Evolutionary conservation across 2,329 filamentous ascomycete species (phyloP).

Genomic region (Aspergillus aculeatinus): DNA sequence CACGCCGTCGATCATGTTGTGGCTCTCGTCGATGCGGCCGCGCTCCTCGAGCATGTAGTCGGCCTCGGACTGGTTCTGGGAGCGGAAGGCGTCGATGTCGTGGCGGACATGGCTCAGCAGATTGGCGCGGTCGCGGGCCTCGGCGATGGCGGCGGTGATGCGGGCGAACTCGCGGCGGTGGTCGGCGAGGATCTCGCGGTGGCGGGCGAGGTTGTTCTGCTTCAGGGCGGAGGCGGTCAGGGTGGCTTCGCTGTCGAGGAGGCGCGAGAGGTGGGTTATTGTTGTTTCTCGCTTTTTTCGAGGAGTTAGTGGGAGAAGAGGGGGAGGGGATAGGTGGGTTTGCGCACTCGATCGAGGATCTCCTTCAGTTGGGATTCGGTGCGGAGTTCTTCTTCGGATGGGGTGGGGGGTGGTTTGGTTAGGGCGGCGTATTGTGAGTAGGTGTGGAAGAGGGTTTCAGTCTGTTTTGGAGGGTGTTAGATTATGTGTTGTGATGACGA

Average conservation of each 20-base stretch:
- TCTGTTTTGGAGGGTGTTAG: slow-evolving; percentile 52
- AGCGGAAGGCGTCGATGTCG: slow-evolving; percentile 87
- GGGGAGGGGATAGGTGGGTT: neutral
- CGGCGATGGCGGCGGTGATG: slow-evolving; percentile 69
- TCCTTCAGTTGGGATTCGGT: slow-evolving; percentile 82
- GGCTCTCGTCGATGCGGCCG: slow-evolving; percentile 78
- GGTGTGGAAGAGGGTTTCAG: slow-evolving; percentile 66
- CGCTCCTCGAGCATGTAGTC: slow-evolving; percentile 98
- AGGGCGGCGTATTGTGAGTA: slow-evolving; percentile 90
- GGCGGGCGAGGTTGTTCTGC: slow-evolving; percentile 89
- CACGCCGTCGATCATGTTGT: slow-evolving; percentile 85
- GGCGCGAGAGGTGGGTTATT: slow-evolving; percentile 76
- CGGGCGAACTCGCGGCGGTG: slow-evolving; percentile 80
- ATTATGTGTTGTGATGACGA: neutral
- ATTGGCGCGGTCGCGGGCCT: slow-evolving; percentile 83
- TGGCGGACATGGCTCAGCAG: slow-evolving; percentile 85
- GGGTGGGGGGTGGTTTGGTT: slow-evolving; percentile 75
- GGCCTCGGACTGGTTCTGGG: slow-evolving; percentile 78
- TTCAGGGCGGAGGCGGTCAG: slow-evolving; percentile 91
- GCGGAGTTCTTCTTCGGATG: slow-evolving; percentile 77
- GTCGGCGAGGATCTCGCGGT: slow-evolving; percentile 84
- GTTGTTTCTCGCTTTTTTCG: slow-evolving; percentile 69
- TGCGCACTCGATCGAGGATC: slow-evolving; percentile 59
- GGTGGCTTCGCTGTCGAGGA: slow-evolving; percentile 88
- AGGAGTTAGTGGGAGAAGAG: slow-evolving; percentile 1